A percentile compares a stretch with the other conserved stretches of the same genome.
Conservation (phyloP, 1,284 basidiomycete genomes). For the Pseudozyma hubeiensis region DNA sequence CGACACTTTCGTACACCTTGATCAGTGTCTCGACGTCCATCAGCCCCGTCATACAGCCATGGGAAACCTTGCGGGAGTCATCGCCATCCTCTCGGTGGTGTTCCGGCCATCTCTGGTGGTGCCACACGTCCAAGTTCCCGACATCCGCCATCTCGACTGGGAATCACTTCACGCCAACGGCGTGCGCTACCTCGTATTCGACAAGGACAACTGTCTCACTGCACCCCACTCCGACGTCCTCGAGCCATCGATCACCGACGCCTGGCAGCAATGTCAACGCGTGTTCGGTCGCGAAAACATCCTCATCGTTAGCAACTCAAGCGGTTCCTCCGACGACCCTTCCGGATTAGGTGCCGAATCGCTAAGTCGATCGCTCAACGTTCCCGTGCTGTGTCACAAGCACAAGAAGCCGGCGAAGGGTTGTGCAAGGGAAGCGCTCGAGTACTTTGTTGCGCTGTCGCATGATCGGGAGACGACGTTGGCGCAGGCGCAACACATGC, state of each 20-base stretch:
- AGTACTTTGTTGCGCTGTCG: conserved; percentile 72
- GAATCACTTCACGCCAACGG: conserved; percentile 79
- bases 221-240: conserved; percentile 64
- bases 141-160: conserved; percentile 89
- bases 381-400: conserved; percentile 83
- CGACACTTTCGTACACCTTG: not conserved
- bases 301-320: conserved; percentile 92
- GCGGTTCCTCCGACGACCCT: conserved; percentile 84
- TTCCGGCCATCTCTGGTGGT: conserved; percentile 79
- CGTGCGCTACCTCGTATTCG: conserved; percentile 87
- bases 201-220: conserved; percentile 94
- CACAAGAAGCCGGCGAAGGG: conserved; percentile 77
- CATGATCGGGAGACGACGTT: conserved; percentile 52
- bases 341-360: conserved; percentile 87
- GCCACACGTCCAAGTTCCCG: conserved; percentile 79
- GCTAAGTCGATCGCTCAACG: conserved; percentile 80
- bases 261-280: conserved; percentile 80
- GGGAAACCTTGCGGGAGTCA: conserved; percentile 78
- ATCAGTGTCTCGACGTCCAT: no score
- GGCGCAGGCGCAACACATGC: conserved; percentile 58
- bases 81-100: conserved; percentile 80
- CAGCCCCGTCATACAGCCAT: conserved; percentile 10
- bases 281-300: conserved; percentile 84
- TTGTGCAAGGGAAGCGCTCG: conserved; percentile 77
- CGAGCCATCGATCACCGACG: conserved; percentile 71